A percentile compares a stretch with the other conserved stretches of the same genome.
phyloP scores from a whole-genome alignment of 2,329 filamentous ascomycete species.

The Pestalotiopsis sp. region DNA sequence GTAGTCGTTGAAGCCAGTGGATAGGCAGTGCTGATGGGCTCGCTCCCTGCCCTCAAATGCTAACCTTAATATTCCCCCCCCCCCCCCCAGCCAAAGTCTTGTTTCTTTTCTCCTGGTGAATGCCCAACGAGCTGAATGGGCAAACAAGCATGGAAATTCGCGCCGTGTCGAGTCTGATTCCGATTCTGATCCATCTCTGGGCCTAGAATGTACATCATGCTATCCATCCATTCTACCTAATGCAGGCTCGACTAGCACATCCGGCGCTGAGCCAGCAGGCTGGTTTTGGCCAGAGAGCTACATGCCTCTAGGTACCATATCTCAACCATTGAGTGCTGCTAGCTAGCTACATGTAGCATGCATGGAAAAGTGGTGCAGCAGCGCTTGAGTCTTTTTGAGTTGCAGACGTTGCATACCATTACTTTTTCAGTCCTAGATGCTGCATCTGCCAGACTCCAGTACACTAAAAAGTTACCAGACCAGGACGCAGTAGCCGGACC shows the following conservation, averaged over 20 bases:
- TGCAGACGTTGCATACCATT: not conserved
- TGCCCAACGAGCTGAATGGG: too few species aligned
- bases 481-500: not conserved
- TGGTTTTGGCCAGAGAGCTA: not conserved
- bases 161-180: not conserved
- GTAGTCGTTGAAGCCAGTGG: too few species aligned
- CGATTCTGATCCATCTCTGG: not conserved
- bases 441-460: not conserved
- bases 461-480: not conserved
- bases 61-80: too few species aligned
- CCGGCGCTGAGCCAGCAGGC: not conserved
- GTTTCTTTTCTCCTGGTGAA: too few species aligned
- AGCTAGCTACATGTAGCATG: not conserved
- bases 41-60: too few species aligned
- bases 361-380: not conserved
- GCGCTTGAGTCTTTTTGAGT: not conserved
- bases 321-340: not conserved
- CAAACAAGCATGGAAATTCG: not conserved
- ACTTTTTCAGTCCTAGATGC: not conserved
- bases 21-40: too few species aligned
- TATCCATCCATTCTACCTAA: not conserved
- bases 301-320: not conserved
- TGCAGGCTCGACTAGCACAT: slow-evolving; percentile 4
- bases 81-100: too few species aligned
- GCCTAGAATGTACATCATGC: slow-evolving; percentile 1